phyloP scores from a whole-genome alignment of 2,329 filamentous ascomycete species.

The Dryadomyces quercus-mongolicae region DNA sequence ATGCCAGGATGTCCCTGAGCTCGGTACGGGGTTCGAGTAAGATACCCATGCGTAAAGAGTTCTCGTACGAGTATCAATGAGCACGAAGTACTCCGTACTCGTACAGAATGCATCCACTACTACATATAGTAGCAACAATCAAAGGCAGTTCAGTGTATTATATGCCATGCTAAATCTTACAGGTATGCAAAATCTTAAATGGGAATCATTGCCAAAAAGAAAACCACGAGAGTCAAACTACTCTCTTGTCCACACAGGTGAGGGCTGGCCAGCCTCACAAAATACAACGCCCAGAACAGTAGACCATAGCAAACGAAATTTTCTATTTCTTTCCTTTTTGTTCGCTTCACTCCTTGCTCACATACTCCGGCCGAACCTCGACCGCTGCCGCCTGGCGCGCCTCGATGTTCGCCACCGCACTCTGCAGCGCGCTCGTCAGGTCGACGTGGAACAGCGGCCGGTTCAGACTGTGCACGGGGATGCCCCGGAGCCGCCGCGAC shows the following conservation, averaged over 20 bases:
- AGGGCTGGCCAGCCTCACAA: not conserved
- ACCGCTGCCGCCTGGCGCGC: conserved; percentile 26
- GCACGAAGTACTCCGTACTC: no score
- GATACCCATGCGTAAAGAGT: no score
- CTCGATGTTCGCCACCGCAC: conserved; percentile 70
- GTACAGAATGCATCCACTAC: no score
- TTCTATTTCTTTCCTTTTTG: not conserved
- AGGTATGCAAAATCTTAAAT: not conserved
- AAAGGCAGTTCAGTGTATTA: no score
- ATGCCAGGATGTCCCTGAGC: no score
- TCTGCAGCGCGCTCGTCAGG: conserved; percentile 77
- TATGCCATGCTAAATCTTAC: no score
- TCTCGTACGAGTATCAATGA: no score
- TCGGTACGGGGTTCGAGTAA: no score
- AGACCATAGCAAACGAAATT: not conserved
- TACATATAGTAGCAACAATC: no score
- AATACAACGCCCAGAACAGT: not conserved
- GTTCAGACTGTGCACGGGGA: conserved; percentile 75
- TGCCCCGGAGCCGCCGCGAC: conserved; percentile 20
- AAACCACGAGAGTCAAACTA: no score
- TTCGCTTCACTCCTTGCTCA: conserved; percentile 1
- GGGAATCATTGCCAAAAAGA: not conserved
- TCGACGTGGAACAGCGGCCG: conserved; percentile 90
- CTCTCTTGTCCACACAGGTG: no score
- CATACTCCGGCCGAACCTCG: conserved; percentile 3